phyloP scores from a whole-genome alignment of 768 basidiomycete species.

The Rhizopogon vinicolor region DNA sequence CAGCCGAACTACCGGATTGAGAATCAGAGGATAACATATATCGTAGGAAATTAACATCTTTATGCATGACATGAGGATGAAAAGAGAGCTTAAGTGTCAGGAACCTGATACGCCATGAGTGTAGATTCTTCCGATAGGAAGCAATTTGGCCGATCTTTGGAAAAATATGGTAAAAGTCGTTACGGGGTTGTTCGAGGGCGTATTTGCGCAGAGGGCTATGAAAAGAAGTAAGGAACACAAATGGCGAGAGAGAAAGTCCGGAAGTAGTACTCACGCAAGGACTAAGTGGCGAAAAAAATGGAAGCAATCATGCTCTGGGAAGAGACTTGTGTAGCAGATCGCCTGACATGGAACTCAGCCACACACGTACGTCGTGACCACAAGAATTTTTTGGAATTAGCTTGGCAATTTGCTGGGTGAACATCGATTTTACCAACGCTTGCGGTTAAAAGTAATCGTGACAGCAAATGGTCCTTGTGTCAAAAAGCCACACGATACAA shows the following conservation, averaged over 20 bases:
- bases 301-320: background rate
- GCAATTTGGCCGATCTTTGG: constrained; percentile 9
- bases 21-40: constrained; percentile 7
- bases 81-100: constrained; percentile 9
- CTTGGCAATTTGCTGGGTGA: constrained; percentile 1
- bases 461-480: background rate
- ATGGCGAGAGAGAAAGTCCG: constrained; percentile 1
- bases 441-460: too few species aligned
- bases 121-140: constrained; percentile 9
- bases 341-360: background rate
- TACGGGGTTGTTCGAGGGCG: background rate
- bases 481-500: constrained; percentile 2
- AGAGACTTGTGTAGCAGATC: background rate
- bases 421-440: constrained; percentile 7
- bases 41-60: constrained; percentile 9
- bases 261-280: constrained; percentile 5
- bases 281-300: background rate
- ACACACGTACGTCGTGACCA: background rate
- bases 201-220: constrained; percentile 4
- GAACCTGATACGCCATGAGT: constrained; percentile 8
- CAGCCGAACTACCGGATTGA: constrained; percentile 12
- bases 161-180: constrained; percentile 2
- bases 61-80: constrained; percentile 6
- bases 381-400: background rate
- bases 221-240: constrained; percentile 1